Evolutionary conservation across 2,329 filamentous ascomycete species (phyloP).

Genomic region (Fusarium nurragi): DNA sequence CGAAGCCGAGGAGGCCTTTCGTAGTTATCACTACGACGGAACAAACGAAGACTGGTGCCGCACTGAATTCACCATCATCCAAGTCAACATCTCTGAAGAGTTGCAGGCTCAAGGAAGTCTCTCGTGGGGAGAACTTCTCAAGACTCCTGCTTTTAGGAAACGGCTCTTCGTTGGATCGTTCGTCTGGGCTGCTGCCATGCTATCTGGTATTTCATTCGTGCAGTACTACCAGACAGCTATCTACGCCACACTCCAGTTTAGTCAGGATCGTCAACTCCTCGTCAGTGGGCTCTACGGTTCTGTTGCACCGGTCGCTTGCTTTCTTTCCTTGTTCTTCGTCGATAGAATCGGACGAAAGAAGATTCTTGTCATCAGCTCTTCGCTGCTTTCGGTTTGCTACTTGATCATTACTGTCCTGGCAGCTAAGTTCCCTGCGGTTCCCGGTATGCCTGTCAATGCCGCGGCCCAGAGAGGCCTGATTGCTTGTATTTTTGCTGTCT

Average conservation of each 20-base stretch:
- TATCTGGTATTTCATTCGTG: conserved; percentile 55
- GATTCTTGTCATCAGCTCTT: conserved; percentile 51
- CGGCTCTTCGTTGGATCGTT: conserved; percentile 53
- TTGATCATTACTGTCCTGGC: conserved; percentile 53
- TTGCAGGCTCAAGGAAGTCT: conserved; percentile 40
- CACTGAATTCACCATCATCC: conserved; percentile 48
- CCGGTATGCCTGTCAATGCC: conserved; percentile 50
- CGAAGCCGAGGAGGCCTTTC: conserved; percentile 49
- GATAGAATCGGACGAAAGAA: conserved; percentile 50
- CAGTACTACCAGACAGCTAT: conserved; percentile 56
- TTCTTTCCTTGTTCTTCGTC: conserved; percentile 52
- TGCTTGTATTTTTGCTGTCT: conserved; percentile 51
- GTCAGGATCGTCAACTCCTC: conserved; percentile 50
- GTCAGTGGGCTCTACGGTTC: conserved; percentile 54
- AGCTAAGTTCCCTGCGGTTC: conserved; percentile 49
- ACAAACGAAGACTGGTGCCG: conserved; percentile 51
- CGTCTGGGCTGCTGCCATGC: conserved; percentile 55
- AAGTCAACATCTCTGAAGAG: conserved; percentile 51
- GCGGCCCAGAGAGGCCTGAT: conserved; percentile 52
- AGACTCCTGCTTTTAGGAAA: conserved; percentile 48
- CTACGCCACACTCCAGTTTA: conserved; percentile 53
- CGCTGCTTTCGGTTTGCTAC: conserved; percentile 50
- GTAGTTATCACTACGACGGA: conserved; percentile 49
- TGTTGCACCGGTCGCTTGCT: conserved; percentile 51
- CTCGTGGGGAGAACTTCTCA: conserved; percentile 48